A percentile compares a stretch with the other conserved stretches of the same genome.
These are phyloP conservation scores for Haberlea rhodopensis DNA, from an alignment of 257 asterid genomes.

Conservation along the genomic window DNA sequence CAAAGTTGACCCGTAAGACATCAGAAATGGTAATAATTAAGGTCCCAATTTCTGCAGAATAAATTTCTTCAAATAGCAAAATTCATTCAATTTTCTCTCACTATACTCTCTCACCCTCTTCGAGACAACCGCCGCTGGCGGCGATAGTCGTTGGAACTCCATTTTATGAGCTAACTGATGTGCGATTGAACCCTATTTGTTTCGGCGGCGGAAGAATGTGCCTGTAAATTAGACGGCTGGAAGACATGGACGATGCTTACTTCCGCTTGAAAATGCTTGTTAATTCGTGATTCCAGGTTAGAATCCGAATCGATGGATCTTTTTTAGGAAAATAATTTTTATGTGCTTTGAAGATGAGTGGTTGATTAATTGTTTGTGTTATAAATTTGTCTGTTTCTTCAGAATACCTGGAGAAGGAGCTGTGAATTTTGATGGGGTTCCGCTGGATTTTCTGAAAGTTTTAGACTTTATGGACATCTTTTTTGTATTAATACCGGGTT, in stretches of 20 bases:
- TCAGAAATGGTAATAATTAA: constrained; percentile 23
- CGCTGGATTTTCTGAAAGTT: background rate
- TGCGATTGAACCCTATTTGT: background rate
- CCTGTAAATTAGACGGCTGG: constrained; percentile 26
- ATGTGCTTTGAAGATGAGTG: background rate
- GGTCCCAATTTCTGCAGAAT: constrained; percentile 24
- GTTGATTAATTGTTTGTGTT: background rate
- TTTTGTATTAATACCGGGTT: constrained; percentile 4
- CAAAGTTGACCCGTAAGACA: too few relatives aligned
- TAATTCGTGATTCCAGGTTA: background rate
- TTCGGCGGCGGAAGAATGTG: background rate
- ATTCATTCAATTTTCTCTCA: constrained; percentile 25
- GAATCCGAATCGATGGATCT: background rate
- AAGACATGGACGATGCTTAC: constrained; percentile 23
- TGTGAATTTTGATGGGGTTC: background rate
- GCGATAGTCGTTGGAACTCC: constrained; percentile 32
- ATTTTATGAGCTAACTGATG: constrained; percentile 3
- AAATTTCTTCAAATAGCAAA: constrained; percentile 6
- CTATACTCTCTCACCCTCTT: constrained; percentile 3
- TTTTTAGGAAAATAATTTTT: too few relatives aligned
- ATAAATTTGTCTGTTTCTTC: background rate
- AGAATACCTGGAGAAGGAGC: background rate
- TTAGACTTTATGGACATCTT: background rate
- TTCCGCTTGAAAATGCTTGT: constrained; percentile 22
- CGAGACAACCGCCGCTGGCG: constrained; percentile 32